Base-by-base conservation (phyloP, 2,329 filamentous ascomycete genomes). In the Arachnopeziza araneosa region DNA sequence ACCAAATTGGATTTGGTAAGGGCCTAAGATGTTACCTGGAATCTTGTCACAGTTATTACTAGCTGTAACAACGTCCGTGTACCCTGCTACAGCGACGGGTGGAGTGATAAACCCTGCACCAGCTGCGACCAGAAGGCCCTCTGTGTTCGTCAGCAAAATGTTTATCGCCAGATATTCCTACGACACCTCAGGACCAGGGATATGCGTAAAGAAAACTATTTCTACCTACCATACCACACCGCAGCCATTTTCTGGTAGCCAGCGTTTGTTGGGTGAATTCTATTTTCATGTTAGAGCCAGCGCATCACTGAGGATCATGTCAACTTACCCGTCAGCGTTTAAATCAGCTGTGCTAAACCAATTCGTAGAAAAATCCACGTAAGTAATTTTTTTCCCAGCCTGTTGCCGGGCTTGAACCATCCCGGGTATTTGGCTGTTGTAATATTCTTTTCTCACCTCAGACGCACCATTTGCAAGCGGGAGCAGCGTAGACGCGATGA, bases 241-340 rank as follows among this genome's bases (percentile, higher is more conserved):
- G n/a, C 36, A 6, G 51, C 51, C 56, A 58, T 58, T 36, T 58
- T 58, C 30, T 19, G 30, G 22, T 58, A 58, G 21, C 56, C 56
- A 22, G 17, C 52, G 14, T 58, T 52, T 8, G 26, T 58, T 1
- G 56, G 56, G 32, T 58, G 56, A 48, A 54, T 24, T 19, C 56
- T 52, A 24, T 54, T 52, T 52, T 24, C 3, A 12, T 26, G 9
- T 30, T 9, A 30, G 26, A 4, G 26, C 9, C 26, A 30, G 26
- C 26, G 26, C 9, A 4, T 30, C 4, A 30, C 26, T 30, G 9
- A 30, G 26, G 26, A 30, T 30, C 9, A 30, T 30, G 26, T n/a
- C n/a, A n/a, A 30, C 26, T 30, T 30, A 30, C 26, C 26, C 26
- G 9, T 30, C 26, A 4, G 26, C 26, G 9, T 30, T 30, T 4